Evolutionary conservation across 2,329 filamentous ascomycete genomes (phyloP).

Genomic region (Ophiognomonia clavigignenti-juglandacearum): DNA sequence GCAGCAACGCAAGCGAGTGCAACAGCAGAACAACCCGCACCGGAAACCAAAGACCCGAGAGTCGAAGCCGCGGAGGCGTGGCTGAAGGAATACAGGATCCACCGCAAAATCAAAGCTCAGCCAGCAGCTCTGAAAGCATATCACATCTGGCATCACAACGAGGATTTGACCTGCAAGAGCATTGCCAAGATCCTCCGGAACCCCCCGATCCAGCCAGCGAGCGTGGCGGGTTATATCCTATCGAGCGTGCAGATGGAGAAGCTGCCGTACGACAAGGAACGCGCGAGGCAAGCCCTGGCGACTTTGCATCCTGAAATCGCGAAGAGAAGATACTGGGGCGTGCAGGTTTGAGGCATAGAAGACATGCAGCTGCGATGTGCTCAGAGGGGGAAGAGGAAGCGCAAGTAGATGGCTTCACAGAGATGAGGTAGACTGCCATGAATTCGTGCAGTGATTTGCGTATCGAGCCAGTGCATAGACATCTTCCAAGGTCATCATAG

Average conservation of each 20-base stretch:
- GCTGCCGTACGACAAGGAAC: slow-evolving; percentile 42
- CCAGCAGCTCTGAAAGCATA: slow-evolving; percentile 50
- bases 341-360: no score
- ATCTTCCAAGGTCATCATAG: no score
- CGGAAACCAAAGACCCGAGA: slow-evolving; percentile 32
- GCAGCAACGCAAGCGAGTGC: no score
- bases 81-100: slow-evolving; percentile 30
- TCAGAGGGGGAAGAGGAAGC: no score
- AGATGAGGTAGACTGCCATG: no score
- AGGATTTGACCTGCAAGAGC: slow-evolving; percentile 39
- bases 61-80: slow-evolving; percentile 38
- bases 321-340: no score
- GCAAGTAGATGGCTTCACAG: no score
- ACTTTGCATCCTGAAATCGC: no score
- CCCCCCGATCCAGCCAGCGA: slow-evolving; percentile 52
- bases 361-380: no score
- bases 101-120: slow-evolving; percentile 21
- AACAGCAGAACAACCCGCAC: slow-evolving; percentile 9
- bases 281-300: no score
- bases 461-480: no score
- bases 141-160: slow-evolving; percentile 56
- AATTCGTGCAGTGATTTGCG: no score
- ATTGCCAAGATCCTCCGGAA: slow-evolving; percentile 54
- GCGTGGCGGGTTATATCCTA: slow-evolving; percentile 56
- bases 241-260: slow-evolving; percentile 46